Evolutionary conservation across 306 rosid species (phyloP), one percentile per base, ranked within the genome.

Genomic region (Benincasa hispida): DNA sequence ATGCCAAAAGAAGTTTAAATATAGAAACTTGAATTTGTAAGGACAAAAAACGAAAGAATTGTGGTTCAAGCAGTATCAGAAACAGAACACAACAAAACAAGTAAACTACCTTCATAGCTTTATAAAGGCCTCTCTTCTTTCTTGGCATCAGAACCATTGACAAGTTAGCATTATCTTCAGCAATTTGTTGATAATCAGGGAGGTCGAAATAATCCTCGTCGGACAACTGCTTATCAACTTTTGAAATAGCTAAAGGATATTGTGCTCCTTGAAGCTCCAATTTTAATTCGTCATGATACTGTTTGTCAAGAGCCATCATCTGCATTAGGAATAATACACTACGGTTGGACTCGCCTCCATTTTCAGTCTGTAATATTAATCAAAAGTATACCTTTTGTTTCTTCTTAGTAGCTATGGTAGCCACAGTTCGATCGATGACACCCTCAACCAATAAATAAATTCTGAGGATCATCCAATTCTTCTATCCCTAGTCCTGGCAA

Each of bases 381-480:
- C 35, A 35, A 24, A 28, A 58, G 61, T 68, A 21, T 82, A 91
- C 98, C 91, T 88, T 89, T 69, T 81, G 86, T 79, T 91, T 90
- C 80, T 76, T 84, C 85, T 88, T 87, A 19, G 88, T 92, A 34
- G 88, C 94, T 78, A 88, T 89, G 74, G 86, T 91, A 69, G 97
- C 98, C 79, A 88, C 91, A 45, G 93, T 90, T 60, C 96, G 80
- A 85, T 90, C 93, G 3, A 83, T 86, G 54, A 94, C 72, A 58
- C 98, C 96, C 77, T 89, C 93, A 13, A 79, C 88, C 74, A n/a
- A n/a, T n/a, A n/a, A 93, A 79, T 72, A 89, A 79, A 76, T 79
- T 89, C 82, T 91, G 93, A 77, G 98, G 91, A 85, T 90, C 96
- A 77, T 87, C 98, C 79, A 89, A 53, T 84, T 90, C 91, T 72